Evolutionary conservation across 148 eudicot species (phyloP).

Genomic region (Mesembryanthemum crystallinum): DNA sequence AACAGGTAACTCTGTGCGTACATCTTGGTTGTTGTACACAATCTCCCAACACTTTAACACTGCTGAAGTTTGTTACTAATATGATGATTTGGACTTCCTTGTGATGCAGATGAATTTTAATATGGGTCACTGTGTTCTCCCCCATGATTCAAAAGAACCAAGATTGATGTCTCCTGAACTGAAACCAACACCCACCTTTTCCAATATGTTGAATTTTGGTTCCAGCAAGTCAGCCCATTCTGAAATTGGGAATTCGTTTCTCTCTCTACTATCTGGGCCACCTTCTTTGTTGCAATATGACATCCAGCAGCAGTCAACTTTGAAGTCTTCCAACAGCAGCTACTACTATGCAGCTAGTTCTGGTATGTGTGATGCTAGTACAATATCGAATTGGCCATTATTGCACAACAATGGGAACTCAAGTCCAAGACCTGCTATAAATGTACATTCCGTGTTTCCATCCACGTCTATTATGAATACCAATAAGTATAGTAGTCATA

Average conservation of each 20-base stretch:
- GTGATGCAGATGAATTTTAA: conserved; percentile 33
- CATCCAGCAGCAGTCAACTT: conserved; percentile 29
- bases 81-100: conserved; percentile 18
- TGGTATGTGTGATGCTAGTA: conserved; percentile 25
- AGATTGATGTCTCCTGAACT: conserved; percentile 26
- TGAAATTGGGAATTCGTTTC: conserved; percentile 40
- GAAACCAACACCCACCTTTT: conserved; percentile 22
- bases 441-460: conserved; percentile 28
- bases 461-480: conserved; percentile 21
- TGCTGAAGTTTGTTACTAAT: conserved; percentile 6
- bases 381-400: conserved; percentile 24
- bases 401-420: conserved; percentile 32
- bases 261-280: conserved; percentile 45
- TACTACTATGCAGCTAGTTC: conserved; percentile 24
- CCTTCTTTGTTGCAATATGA: conserved; percentile 33
- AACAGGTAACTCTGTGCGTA: background rate
- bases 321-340: conserved; percentile 21
- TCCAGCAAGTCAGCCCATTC: conserved; percentile 28
- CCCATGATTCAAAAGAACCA: conserved; percentile 29
- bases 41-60: background rate
- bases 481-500: conserved; percentile 21
- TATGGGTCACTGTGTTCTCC: conserved; percentile 17
- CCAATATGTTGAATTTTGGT: conserved; percentile 35
- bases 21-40: conserved; percentile 10
- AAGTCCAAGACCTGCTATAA: conserved; percentile 22